These are phyloP conservation scores for Fusarium chuoi DNA, from an alignment of 2,329 filamentous ascomycete species.

Conservation along the genomic window DNA sequence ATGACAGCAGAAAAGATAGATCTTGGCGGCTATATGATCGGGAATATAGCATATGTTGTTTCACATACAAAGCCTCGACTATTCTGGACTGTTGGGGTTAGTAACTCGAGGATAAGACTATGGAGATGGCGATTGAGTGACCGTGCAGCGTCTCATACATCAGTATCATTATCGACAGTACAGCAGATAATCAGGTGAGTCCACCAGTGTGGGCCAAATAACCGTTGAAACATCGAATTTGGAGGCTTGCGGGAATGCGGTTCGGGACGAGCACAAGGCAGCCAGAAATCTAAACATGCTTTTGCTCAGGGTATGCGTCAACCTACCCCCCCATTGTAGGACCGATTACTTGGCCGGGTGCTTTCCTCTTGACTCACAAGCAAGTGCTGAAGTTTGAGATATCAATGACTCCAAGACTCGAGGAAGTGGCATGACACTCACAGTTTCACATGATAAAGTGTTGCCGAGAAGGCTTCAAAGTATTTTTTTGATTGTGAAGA, in stretches of 20 bases:
- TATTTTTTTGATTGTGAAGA: background rate
- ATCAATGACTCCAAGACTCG: conserved; percentile 1
- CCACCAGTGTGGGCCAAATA: background rate
- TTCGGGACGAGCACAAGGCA: background rate
- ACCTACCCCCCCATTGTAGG: background rate
- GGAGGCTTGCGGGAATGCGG: background rate
- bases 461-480: background rate
- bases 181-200: background rate
- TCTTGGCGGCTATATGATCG: background rate
- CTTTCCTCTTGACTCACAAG: background rate
- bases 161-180: too few species aligned
- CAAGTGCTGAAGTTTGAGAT: background rate
- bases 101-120: background rate
- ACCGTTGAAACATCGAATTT: background rate
- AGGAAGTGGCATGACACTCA: conserved; percentile 5
- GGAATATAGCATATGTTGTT: background rate
- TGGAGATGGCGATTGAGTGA: background rate
- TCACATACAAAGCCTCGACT: background rate
- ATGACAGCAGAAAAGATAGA: background rate
- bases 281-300: background rate
- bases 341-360: background rate
- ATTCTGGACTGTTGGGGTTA: background rate
- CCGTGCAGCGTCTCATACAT: background rate
- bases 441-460: background rate
- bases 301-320: background rate